Conservation (phyloP, 1,284 basidiomycete genomes). For the Stygiomarasmius scandens region DNA sequence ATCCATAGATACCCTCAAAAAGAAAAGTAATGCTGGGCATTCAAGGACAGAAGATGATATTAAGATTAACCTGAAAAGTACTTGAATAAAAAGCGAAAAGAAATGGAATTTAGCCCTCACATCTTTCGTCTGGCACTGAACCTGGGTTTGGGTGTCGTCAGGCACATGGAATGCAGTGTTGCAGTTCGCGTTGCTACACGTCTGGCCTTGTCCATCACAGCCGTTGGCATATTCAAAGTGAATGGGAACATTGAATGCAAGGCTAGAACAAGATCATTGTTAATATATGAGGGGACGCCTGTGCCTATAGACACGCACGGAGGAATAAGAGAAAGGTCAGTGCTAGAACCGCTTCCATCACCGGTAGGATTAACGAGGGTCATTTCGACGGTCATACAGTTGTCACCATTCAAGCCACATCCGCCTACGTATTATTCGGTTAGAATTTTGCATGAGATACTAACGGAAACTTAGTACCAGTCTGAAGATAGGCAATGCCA, state of each 20-base stretch:
- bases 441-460: too few species aligned
- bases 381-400: conserved; percentile 45
- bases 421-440: conserved; percentile 19
- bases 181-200: conserved; percentile 1
- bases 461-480: background rate
- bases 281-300: background rate
- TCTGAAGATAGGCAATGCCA: conserved; percentile 6
- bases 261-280: background rate
- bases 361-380: conserved; percentile 5
- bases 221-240: conserved; percentile 3
- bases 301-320: background rate
- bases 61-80: conserved; percentile 10
- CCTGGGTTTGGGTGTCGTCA: conserved; percentile 24
- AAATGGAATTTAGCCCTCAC: conserved; percentile 26
- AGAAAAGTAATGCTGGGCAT: too few species aligned
- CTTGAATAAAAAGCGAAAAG: background rate
- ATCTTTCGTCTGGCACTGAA: conserved; percentile 38
- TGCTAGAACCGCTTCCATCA: conserved; percentile 3
- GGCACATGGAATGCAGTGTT: background rate
- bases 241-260: conserved; percentile 1
- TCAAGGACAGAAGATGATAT: conserved; percentile 17
- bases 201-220: conserved; percentile 2
- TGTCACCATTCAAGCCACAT: conserved; percentile 46
- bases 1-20: too few species aligned
- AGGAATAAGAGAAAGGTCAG: conserved; percentile 5